A percentile compares a stretch with the other conserved stretches of the same genome.
These are phyloP conservation scores for Microcyclospora tardicrescens DNA, from an alignment of 2,329 filamentous ascomycete species.

Conservation along the genomic window DNA sequence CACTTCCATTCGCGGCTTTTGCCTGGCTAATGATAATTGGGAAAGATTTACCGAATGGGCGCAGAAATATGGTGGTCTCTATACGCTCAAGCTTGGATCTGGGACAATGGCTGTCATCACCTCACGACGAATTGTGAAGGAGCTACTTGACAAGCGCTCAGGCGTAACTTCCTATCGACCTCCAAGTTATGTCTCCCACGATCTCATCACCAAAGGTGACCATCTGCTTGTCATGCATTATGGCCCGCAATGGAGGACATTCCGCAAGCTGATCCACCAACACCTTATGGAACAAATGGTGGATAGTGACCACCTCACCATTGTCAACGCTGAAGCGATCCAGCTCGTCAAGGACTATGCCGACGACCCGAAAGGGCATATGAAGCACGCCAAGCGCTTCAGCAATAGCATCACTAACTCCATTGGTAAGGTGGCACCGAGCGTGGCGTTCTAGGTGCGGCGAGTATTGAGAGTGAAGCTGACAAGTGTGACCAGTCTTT, in stretches of 20 bases:
- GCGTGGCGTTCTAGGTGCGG: not conserved
- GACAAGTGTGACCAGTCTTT: conserved; percentile 5
- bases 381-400: conserved; percentile 36
- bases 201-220: conserved; percentile 33
- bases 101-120: conserved; percentile 31
- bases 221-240: conserved; percentile 38
- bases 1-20: conserved; percentile 8
- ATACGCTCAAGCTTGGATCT: conserved; percentile 28
- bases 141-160: conserved; percentile 34
- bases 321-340: conserved; percentile 36
- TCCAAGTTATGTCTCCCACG: conserved; percentile 28
- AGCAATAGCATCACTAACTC: conserved; percentile 37
- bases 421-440: not conserved
- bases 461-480: not conserved
- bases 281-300: conserved; percentile 30
- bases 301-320: conserved; percentile 29
- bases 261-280: conserved; percentile 36
- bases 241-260: conserved; percentile 31
- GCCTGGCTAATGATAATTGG: too few species aligned
- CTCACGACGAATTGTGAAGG: conserved; percentile 27
- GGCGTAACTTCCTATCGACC: conserved; percentile 28
- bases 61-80: conserved; percentile 18
- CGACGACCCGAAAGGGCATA: conserved; percentile 28
- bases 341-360: conserved; percentile 37
- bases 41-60: conserved; percentile 17